These are phyloP conservation scores for Musa itinerans DNA, from an alignment of 176 grass and related monocot genomes.

Conservation along the genomic window DNA sequence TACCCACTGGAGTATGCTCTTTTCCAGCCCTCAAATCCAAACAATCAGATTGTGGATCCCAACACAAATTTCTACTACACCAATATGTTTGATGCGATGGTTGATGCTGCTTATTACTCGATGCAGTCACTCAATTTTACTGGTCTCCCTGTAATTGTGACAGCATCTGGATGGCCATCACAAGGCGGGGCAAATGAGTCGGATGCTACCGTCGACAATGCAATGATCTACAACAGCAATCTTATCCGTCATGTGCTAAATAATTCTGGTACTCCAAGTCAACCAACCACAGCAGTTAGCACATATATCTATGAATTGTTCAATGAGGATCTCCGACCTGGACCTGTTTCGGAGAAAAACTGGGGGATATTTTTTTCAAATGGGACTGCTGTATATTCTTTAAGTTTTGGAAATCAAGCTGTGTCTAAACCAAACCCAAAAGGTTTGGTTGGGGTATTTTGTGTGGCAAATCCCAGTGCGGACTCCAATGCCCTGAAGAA, in stretches of 20 bases:
- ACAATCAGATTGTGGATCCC: conserved; percentile 73
- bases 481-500: conserved; percentile 51
- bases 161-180: conserved; percentile 87
- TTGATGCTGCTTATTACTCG: conserved; percentile 78
- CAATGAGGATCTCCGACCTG: conserved; percentile 61
- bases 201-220: conserved; percentile 82
- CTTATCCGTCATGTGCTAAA: conserved; percentile 77
- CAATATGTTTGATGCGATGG: conserved; percentile 94
- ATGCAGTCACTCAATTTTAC: conserved; percentile 92
- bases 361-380: conserved; percentile 86
- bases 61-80: conserved; percentile 79
- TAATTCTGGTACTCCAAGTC: conserved; percentile 74
- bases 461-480: conserved; percentile 74
- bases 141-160: conserved; percentile 66
- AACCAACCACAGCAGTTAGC: conserved; percentile 61
- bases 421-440: conserved; percentile 40
- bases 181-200: conserved; percentile 60
- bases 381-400: conserved; percentile 46
- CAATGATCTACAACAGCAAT: conserved; percentile 77
- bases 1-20: conserved; percentile 83
- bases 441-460: conserved; percentile 56
- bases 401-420: conserved; percentile 51
- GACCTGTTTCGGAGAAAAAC: conserved; percentile 61
- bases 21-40: conserved; percentile 59
- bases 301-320: conserved; percentile 80